Evolutionary conservation across 306 rosid genomes (phyloP).

Genomic region (Medicago ruthenica): DNA sequence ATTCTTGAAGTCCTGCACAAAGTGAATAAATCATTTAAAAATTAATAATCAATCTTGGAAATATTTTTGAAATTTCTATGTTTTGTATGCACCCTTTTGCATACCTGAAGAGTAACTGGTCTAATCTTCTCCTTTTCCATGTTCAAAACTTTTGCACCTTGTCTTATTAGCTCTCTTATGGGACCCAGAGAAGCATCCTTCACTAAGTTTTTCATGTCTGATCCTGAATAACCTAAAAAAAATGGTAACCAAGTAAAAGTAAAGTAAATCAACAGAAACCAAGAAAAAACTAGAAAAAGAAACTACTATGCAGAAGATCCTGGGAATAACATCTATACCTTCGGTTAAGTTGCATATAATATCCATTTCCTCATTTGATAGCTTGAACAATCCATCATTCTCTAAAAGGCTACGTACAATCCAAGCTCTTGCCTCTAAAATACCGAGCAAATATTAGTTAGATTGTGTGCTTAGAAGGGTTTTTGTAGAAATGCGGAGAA

Average conservation of each 20-base stretch:
- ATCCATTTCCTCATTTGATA: conserved; percentile 60
- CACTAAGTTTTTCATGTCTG: conserved; percentile 95
- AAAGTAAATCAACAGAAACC: conserved; percentile 32
- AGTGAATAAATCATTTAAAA: conserved; percentile 9
- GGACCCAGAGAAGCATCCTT: conserved; percentile 98
- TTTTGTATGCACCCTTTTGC: conserved; percentile 14
- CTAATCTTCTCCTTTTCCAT: conserved; percentile 69
- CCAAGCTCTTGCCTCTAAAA: conserved; percentile 89
- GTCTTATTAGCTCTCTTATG: conserved; percentile 76
- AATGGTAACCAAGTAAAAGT: conserved; percentile 18
- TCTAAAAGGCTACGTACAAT: conserved; percentile 65
- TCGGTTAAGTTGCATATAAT: conserved; percentile 72
- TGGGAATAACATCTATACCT: conserved; percentile 56
- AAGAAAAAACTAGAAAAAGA: conserved; percentile 1
- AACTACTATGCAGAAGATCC: conserved; percentile 31
- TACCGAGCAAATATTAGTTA: conserved; percentile 46
- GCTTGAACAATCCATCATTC: conserved; percentile 80
- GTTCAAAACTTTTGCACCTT: conserved; percentile 71
- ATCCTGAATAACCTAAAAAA: conserved; percentile 85
- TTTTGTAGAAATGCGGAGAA: conserved; percentile 17
- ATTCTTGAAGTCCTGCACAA: conserved; percentile 69
- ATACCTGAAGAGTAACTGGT: conserved; percentile 78
- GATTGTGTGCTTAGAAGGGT: conserved; percentile 26
- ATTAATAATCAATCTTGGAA: conserved; percentile 22
- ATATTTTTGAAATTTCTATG: conserved; percentile 1